Evolutionary conservation across 2,329 filamentous ascomycete species (phyloP).

Genomic region (Neurospora sp.): DNA sequence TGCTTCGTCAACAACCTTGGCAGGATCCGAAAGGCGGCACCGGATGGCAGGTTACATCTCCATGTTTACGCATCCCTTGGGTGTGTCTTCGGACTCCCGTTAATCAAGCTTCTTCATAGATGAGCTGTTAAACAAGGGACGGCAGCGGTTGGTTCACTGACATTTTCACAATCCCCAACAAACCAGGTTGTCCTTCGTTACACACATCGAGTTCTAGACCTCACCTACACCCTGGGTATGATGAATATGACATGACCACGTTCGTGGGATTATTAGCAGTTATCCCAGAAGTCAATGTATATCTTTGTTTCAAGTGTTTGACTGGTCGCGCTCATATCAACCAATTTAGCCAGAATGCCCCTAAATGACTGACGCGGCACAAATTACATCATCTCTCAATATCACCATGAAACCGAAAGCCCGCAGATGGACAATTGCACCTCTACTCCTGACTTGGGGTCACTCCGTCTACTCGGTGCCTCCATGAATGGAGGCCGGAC

Average conservation of each 20-base stretch:
- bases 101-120: background rate
- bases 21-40: background rate
- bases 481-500: background rate
- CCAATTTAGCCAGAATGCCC: background rate
- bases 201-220: background rate
- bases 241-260: background rate
- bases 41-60: background rate
- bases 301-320: background rate
- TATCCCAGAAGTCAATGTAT: background rate
- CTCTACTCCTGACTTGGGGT: background rate
- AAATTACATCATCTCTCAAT: background rate
- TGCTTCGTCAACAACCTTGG: accelerated
- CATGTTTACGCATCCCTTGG: background rate
- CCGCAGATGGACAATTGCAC: background rate
- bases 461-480: background rate
- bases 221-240: background rate
- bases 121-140: background rate
- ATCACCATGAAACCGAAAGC: background rate
- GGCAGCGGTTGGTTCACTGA: background rate
- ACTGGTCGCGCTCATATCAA: background rate
- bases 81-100: background rate
- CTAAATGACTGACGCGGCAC: background rate
- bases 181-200: background rate
- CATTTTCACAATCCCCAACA: background rate
- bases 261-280: background rate